Conservation (phyloP, 139 green algal genomes). For the Haematococcus lacustris region DNA sequence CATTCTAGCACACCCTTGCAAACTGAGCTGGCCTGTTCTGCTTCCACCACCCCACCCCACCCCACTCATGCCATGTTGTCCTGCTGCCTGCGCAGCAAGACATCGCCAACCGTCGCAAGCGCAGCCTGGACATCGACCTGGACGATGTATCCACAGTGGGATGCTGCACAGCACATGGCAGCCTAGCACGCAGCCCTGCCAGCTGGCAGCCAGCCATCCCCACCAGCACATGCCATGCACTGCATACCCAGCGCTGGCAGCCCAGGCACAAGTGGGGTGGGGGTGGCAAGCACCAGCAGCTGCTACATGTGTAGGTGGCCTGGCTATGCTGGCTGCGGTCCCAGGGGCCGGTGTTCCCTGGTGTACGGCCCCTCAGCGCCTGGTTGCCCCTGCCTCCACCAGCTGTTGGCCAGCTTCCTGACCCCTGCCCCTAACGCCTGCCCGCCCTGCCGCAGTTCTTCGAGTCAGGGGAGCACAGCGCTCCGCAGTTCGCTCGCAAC, state of each 20-base stretch:
- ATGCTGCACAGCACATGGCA: background rate
- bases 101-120: constrained; percentile 74
- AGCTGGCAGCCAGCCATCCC: no score
- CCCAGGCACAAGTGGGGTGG: constrained; percentile 1
- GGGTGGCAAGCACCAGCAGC: background rate
- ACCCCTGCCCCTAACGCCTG: no score
- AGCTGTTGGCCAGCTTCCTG: no score
- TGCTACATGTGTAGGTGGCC: background rate
- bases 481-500: constrained; percentile 34
- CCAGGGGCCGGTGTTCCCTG: no score
- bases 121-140: constrained; percentile 60
- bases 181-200: no score
- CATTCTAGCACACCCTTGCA: background rate
- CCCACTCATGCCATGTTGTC: background rate
- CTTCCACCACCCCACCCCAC: background rate
- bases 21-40: background rate
- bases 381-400: no score
- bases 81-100: constrained; percentile 68
- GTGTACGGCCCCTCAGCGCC: no score
- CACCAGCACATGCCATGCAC: background rate
- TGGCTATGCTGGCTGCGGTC: no score
- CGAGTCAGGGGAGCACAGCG: background rate
- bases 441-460: background rate
- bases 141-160: constrained; percentile 73
- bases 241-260: background rate